These are phyloP conservation scores for Bryum argenteum DNA, from an alignment of 225 moss, liverwort and hornwort species.

Conservation along the genomic window DNA sequence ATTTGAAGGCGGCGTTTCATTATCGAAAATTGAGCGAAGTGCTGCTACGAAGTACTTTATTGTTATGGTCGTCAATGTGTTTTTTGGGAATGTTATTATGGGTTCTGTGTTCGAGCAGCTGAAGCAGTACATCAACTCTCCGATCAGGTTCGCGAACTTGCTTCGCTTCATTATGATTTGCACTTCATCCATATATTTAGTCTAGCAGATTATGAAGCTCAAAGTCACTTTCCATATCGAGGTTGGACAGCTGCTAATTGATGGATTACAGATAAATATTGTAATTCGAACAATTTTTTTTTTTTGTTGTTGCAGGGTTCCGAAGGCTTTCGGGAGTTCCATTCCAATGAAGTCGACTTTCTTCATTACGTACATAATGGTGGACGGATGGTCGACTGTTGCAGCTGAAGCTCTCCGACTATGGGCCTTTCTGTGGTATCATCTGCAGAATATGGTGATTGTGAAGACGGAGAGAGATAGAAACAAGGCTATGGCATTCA, in stretches of 20 bases:
- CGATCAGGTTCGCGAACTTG: conserved; percentile 50
- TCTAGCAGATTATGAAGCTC: background rate
- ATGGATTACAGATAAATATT: too few relatives aligned
- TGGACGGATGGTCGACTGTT: conserved; percentile 89
- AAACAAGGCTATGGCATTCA: conserved; percentile 74
- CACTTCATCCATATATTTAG: background rate
- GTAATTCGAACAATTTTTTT: conserved; percentile 15
- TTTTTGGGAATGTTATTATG: conserved; percentile 80
- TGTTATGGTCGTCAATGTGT: conserved; percentile 95
- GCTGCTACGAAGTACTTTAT: conserved; percentile 71
- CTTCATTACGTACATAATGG: conserved; percentile 92
- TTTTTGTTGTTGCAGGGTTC: conserved; percentile 59
- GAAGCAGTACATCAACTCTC: conserved; percentile 67
- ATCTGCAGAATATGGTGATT: conserved; percentile 62
- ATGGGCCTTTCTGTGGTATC: conserved; percentile 67
- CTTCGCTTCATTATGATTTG: background rate
- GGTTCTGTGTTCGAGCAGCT: conserved; percentile 84
- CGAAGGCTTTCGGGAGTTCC: conserved; percentile 66
- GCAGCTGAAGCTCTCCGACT: conserved; percentile 70
- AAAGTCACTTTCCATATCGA: too few relatives aligned
- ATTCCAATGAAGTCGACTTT: conserved; percentile 88
- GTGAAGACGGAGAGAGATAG: conserved; percentile 82
- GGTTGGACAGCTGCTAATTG: conserved; percentile 5
- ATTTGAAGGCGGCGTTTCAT: conserved; percentile 76
- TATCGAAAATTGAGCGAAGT: conserved; percentile 71